These are phyloP conservation scores for Globisporangium cederbergense DNA, from an alignment of 352 stramenopile species.

Conservation along the genomic window DNA sequence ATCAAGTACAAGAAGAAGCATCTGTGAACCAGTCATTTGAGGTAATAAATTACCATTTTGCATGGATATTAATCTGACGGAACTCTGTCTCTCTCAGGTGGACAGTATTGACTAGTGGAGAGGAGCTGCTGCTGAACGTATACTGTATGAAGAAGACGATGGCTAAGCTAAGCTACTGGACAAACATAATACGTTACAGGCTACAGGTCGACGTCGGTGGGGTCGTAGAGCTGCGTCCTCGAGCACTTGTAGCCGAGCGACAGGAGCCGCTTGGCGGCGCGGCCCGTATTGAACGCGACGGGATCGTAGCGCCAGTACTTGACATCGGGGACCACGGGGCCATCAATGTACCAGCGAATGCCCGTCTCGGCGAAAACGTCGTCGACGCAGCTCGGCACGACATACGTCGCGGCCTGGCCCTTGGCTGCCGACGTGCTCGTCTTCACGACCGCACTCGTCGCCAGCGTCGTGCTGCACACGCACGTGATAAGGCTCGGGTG, in stretches of 20 bases:
- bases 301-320: constrained; percentile 56
- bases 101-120: neutral
- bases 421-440: constrained; percentile 28
- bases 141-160: neutral
- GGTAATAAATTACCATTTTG: neutral
- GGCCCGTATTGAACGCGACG: constrained; percentile 41
- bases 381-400: constrained; percentile 58
- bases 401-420: constrained; percentile 49
- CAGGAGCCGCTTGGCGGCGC: constrained; percentile 61
- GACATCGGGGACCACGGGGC: constrained; percentile 44
- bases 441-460: constrained; percentile 49
- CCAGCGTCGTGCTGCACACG: constrained; percentile 68
- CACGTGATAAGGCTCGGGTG: constrained; percentile 74
- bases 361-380: constrained; percentile 80
- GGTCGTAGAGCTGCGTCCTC: constrained; percentile 66
- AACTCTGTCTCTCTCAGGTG: neutral
- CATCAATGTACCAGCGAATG: constrained; percentile 81
- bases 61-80: neutral
- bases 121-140: neutral
- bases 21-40: constrained; percentile 31
- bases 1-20: constrained; percentile 92
- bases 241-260: constrained; percentile 69
- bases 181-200: neutral
- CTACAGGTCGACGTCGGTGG: constrained; percentile 16
- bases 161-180: neutral